Evolutionary conservation across 208 protist species (phyloP).

Genomic region (Wallacemonas sp.): DNA sequence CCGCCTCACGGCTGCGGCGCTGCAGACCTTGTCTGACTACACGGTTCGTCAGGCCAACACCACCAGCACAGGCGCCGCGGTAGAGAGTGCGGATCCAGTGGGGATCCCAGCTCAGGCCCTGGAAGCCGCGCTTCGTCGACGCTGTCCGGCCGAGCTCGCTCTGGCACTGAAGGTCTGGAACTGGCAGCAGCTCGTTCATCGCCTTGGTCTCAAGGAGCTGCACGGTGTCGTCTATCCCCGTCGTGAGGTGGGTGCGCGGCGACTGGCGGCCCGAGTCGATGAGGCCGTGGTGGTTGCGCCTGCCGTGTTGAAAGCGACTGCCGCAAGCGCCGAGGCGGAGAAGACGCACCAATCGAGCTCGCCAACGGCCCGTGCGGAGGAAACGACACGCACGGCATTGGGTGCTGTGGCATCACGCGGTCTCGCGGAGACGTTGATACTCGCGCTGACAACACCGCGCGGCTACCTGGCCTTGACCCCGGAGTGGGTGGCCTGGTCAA

Average conservation of each 20-base stretch:
- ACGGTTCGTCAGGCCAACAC: too few relatives aligned
- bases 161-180: slow-evolving; percentile 76
- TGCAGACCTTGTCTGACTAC: slow-evolving; percentile 29
- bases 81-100: background rate
- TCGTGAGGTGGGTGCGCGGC: slow-evolving; percentile 53
- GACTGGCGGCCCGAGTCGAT: slow-evolving; percentile 8
- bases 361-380: background rate
- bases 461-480: slow-evolving; percentile 70
- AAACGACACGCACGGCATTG: background rate
- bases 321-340: background rate
- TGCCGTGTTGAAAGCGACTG: background rate
- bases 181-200: slow-evolving; percentile 81
- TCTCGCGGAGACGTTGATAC: slow-evolving; percentile 41
- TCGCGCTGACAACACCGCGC: slow-evolving; percentile 29
- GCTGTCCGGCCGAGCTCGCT: slow-evolving; percentile 41
- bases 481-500: slow-evolving; percentile 79
- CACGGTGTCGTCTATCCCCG: slow-evolving; percentile 49
- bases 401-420: background rate
- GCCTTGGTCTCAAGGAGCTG: slow-evolving; percentile 69
- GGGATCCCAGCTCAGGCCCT: background rate
- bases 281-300: too few relatives aligned
- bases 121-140: background rate
- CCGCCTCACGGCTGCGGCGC: slow-evolving; percentile 41
- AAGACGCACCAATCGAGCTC: background rate
- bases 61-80: too few relatives aligned